Base-by-base conservation (phyloP, 2,329 filamentous ascomycete genomes). In the Arachnopeziza araneosa region DNA sequence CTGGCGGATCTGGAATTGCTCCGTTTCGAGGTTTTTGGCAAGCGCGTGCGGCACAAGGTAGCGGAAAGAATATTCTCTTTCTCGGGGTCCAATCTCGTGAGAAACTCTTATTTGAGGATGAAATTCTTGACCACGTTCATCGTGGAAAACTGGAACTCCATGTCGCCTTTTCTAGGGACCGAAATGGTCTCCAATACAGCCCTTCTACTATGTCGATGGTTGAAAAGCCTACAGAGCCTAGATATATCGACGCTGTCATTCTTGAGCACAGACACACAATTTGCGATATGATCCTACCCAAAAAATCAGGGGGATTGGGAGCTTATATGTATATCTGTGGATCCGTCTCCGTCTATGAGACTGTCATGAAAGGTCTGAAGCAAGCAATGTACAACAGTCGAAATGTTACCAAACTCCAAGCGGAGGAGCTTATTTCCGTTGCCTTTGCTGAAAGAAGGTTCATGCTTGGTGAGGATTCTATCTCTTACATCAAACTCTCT, bases 21-120 rank as follows among this genome's bases (percentile, higher is more conserved):
- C 80, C 80, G 0, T 83, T 82, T 70, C 73, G 80, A 4, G 79
- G 78, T 55, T 82, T 83, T 67, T 83, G 79, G 80, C 78, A 82
- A 67, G 72, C 78, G 12, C 76, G 80, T 0, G 72, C 74, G 6
- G 73, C 73, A 3, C 70, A 72, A 0, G 70, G 75, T 0, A 75
- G 78, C 6, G 78, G 78, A 0, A 72, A 75, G 19, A 80, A 80
- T 51, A 74, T 80, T 21, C 70, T 83, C 0, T 83, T 80, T 54
- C 72, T 83, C 0, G 80, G 80, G 2, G 79, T 82, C 0, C 80
- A 83, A 63, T 80, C 75, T 1, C 76, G 80, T 1, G 79, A 81
- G 2, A 82, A 80, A 64, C 79, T 80, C 56, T 78, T 76, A 62
- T 80, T 80, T 64, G 78, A 81, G 62, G 72, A 77, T 5, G 79